Evolutionary conservation across 2,329 filamentous ascomycete genomes (phyloP), one percentile per base, ranked within the genome.

Genomic region (Claviceps citrina): DNA sequence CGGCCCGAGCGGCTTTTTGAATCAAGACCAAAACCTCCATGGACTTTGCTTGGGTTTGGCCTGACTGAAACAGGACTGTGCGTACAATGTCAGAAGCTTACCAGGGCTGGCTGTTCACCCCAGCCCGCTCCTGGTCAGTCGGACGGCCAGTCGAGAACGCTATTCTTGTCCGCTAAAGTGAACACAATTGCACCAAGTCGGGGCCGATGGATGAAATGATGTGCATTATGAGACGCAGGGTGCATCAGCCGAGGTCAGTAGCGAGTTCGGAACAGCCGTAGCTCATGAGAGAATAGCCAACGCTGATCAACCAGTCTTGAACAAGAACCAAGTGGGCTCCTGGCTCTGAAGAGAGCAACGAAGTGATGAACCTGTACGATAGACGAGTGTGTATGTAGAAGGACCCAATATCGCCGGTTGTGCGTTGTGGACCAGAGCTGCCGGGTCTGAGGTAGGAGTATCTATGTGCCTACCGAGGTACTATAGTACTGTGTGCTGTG

Each of bases 11-110:
- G 43, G 44, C 38, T 44, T 36, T 36, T 30, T 24, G 37, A 44
- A 35, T 30, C 34, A 26, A 22, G 31, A 33, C 31, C 38, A 43
- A 38, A 38, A 38, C 41, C 41, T 41, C 40, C 39, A 42, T 10
- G 42, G 35, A 35, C 5, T 8, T 24, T 24, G 22, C 24, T 41
- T 40, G 37, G 41, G 19, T 34, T 32, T 30, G 16, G 40, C 39
- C 34, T 39, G 40, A 46, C 48, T 48, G 47, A 50, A 49, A 48
- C 47, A 43, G 31, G 45, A 42, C 38, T 41, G 39, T 47, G 43
- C 46, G 36, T 42, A 36, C 7, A 4, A 15, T 37, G 38, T 27
- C 12, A 35, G 32, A 39, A 40, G 40, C 32, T 32, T 31, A 40
- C 35, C 20, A 31, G 40, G 43, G 36, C 39, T 34, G 15, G 22